Evolutionary conservation across 805 yeast genomes (phyloP), one percentile per base, ranked within the genome.

Genomic region (Huiozyma naganishii): DNA sequence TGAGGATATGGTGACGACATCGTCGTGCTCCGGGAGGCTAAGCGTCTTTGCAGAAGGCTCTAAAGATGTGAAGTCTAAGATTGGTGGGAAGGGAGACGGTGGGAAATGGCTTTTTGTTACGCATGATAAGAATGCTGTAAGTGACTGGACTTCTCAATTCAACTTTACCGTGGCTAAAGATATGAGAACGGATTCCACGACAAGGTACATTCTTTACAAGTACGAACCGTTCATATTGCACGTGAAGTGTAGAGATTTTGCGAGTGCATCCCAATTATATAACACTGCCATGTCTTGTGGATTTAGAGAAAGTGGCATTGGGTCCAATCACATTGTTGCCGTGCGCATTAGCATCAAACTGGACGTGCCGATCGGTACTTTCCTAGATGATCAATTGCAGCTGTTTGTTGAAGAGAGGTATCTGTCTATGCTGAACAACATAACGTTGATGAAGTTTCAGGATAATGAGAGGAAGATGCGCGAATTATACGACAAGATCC

Each of bases 141-240:
- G 56, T 1, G 58, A 66, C 11, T 80, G 86, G 86, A 59, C 70
- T 50, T 59, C 67, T 43, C 53, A 46, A 30, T 45, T 32, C 3
- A 52, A 27, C 17, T 32, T 30, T 5, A 9, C 30, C 4, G n/a
- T 41, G 7, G 34, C 41, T 17, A 27, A 29, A 0, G 34, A 48
- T 64, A 9, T 55, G 52, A 29, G 39, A n/a, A 29, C 40, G 10
- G 37, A 29, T 6, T 9, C 11, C 33, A 46, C 54, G 27, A 68
- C 72, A 1, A 66, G 95, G 41, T 79, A 71, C 48, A 72, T 86
- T 6, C 67, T 86, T 32, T 86, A 69, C 67, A 87, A 88, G 54
- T 87, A 79, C 52, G 95, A 87, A 63, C 94, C 95, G 4, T 71
- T 87, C 59, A 86, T 87, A 40, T 64, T 86, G 40, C 95, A 87